Conservation (phyloP, 176 grass and related monocot genomes). For the Secale cereale region DNA sequence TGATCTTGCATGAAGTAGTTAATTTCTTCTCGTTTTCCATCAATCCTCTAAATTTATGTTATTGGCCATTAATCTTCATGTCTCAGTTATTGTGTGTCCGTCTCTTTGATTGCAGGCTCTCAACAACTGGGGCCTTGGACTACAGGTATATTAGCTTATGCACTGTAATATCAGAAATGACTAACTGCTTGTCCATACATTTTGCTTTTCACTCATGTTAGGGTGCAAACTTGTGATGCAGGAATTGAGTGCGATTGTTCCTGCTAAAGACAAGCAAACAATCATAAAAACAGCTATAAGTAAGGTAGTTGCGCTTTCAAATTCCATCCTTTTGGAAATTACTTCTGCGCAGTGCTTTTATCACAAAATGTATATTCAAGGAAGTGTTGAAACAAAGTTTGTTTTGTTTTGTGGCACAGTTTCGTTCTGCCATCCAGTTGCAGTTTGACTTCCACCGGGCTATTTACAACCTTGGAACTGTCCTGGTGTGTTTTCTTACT, state of each 20-base stretch:
- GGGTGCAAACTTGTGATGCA: constrained; percentile 38
- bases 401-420: constrained; percentile 48
- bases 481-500: constrained; percentile 39
- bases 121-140: constrained; percentile 85
- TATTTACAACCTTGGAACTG: constrained; percentile 89
- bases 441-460: constrained; percentile 90
- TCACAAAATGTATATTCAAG: not conserved
- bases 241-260: constrained; percentile 86
- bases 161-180: constrained; percentile 6
- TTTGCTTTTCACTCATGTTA: constrained; percentile 18
- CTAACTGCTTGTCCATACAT: not conserved
- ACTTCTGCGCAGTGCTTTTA: not conserved
- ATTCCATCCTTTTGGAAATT: not conserved
- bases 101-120: constrained; percentile 51
- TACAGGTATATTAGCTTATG: constrained; percentile 48
- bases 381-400: not conserved
- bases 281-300: constrained; percentile 84
- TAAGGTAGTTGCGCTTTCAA: constrained; percentile 51
- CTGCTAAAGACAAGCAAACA: constrained; percentile 65
- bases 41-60: not conserved
- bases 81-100: not conserved
- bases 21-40: not conserved
- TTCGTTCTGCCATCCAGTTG: constrained; percentile 73
- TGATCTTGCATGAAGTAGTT: not conserved
- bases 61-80: not conserved